These are phyloP conservation scores for Penicillium concentricum DNA, from an alignment of 2,329 filamentous ascomycete genomes.

Conservation along the genomic window DNA sequence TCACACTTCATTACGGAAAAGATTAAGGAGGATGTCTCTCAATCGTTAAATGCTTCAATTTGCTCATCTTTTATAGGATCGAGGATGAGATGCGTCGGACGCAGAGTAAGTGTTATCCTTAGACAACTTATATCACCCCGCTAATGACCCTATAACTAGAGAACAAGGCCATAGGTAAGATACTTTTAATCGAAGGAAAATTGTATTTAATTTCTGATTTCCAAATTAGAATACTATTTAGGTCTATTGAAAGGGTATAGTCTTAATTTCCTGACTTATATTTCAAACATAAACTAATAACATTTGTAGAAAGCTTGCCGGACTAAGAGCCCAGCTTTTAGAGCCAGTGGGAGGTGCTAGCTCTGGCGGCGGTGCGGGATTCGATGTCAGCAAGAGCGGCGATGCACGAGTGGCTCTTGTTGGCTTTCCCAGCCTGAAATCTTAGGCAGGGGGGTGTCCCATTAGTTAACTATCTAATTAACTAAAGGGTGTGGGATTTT, in stretches of 20 bases:
- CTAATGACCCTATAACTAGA: conserved; percentile 60
- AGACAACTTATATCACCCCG: conserved; percentile 22
- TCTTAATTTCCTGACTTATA: neutral
- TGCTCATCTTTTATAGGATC: conserved; percentile 62
- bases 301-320: conserved; percentile 80
- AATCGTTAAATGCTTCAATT: conserved; percentile 5
- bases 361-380: conserved; percentile 76
- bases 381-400: conserved; percentile 89
- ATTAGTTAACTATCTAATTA: no score
- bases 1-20: conserved; percentile 67
- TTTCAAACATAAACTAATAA: conserved; percentile 19
- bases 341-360: conserved; percentile 82
- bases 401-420: conserved; percentile 96
- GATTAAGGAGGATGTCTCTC: conserved; percentile 84
- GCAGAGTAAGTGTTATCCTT: conserved; percentile 68
- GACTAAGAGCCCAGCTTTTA: conserved; percentile 87
- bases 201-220: conserved; percentile 17
- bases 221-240: conserved; percentile 82
- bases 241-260: conserved; percentile 89
- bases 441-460: no score
- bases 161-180: conserved; percentile 96
- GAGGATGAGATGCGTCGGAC: conserved; percentile 99
- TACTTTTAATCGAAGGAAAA: neutral
- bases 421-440: no score
- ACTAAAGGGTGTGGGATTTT: no score